phyloP scores from a whole-genome alignment of 176 grass and related monocot genomes.

The Thalia dealbata region DNA sequence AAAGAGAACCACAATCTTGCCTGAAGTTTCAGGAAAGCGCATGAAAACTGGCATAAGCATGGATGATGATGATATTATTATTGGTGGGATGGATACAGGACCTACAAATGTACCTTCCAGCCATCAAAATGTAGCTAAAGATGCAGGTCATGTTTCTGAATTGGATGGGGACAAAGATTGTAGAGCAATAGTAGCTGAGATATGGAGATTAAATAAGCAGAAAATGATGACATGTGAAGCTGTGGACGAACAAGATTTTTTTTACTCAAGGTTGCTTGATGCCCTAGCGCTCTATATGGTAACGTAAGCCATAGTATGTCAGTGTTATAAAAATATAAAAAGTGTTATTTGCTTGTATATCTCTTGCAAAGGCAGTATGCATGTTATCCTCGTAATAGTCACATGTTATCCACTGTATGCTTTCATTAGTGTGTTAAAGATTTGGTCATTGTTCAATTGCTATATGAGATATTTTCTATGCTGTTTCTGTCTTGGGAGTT shows the following conservation, averaged over 20 bases:
- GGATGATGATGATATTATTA: conserved; percentile 51
- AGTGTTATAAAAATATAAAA: no score
- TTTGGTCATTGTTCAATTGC: background rate
- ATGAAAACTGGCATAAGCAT: conserved; percentile 22
- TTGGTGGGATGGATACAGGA: conserved; percentile 51
- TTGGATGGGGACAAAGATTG: conserved; percentile 24
- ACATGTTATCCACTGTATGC: background rate
- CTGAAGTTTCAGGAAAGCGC: conserved; percentile 54
- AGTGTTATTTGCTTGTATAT: background rate
- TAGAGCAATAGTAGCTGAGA: conserved; percentile 31
- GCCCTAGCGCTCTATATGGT: conserved; percentile 75
- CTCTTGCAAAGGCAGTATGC: background rate
- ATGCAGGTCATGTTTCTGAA: conserved; percentile 27
- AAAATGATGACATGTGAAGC: conserved; percentile 22
- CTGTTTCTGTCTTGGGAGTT: background rate
- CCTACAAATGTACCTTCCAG: conserved; percentile 4
- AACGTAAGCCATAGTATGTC: conserved; percentile 18
- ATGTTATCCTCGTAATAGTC: background rate
- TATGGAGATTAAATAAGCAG: conserved; percentile 65
- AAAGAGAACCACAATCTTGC: conserved; percentile 34
- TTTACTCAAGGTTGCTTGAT: conserved; percentile 81
- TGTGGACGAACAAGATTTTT: conserved; percentile 42
- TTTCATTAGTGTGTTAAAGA: no score
- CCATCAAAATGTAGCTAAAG: conserved; percentile 16
- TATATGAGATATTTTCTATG: background rate